phyloP scores from a whole-genome alignment of 768 basidiomycete genomes.

The Filobasidium wieringae region DNA sequence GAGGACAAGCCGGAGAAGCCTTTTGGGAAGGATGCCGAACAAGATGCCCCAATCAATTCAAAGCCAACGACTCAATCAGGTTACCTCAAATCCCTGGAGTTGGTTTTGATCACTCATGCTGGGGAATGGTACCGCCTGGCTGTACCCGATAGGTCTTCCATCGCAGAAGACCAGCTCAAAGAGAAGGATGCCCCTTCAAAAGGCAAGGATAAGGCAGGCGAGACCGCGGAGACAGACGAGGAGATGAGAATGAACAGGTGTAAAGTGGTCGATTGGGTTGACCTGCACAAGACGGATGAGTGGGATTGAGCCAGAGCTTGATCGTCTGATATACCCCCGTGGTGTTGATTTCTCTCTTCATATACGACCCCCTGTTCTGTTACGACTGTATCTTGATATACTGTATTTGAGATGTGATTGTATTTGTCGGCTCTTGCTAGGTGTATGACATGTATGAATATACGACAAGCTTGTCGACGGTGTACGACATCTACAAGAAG shows the following conservation, averaged over 20 bases:
- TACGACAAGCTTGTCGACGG: too few species aligned
- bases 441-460: too few species aligned
- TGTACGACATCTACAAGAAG: too few species aligned
- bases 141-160: slow-evolving; percentile 22
- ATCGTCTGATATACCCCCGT: too few species aligned
- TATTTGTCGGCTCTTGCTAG: too few species aligned
- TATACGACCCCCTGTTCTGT: too few species aligned
- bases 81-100: slow-evolving; percentile 16
- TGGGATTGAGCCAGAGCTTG: too few species aligned
- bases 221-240: not conserved
- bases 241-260: not conserved
- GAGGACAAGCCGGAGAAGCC: not conserved
- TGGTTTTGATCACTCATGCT: slow-evolving; percentile 36
- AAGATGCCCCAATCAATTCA: slow-evolving; percentile 4
- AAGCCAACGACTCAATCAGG: slow-evolving; percentile 16
- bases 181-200: not conserved
- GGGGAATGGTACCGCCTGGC: slow-evolving; percentile 40
- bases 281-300: not conserved
- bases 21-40: not conserved
- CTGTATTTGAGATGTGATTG: too few species aligned
- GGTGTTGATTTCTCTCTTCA: too few species aligned
- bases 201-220: not conserved
- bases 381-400: too few species aligned
- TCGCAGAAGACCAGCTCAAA: not conserved
- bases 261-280: not conserved